Base-by-base conservation (phyloP, 305 asterid species). In the Stenogyne calaminthoides region DNA sequence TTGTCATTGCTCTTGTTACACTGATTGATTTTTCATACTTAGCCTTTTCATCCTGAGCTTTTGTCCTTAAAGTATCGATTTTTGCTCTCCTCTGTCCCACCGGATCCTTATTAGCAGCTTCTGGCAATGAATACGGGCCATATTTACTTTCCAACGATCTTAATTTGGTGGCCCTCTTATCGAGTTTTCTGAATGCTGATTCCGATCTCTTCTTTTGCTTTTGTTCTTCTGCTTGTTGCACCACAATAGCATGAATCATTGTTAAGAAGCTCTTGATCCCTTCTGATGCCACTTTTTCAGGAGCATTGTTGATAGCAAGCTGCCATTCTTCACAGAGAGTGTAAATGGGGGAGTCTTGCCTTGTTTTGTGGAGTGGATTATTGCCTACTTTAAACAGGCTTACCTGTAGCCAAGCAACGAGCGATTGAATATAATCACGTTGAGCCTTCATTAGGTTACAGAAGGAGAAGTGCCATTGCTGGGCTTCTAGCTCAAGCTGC, bases 291-390 rank as follows among this genome's bases (percentile, higher is more conserved):
- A 86, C 95, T 77, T 89, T 93, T 62, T 91, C 98, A 0, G 98
- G 97, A 14, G 89, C 88, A 58, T 93, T 91, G 67, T 84, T 88
- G 64, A 89, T 81, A 2, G 95, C 89, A n/a, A 81, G 96, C 75
- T 86, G 95, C 98, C 98, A 93, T 59, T 91, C 96, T 71, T 93
- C 96, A n/a, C 97, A 89, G 61, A 93, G 83, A 1, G 96, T 77
- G 81, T 87, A 89, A 70, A 93, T 81, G 42, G 88, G 84, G 0
- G 86, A 83, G 76, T 93, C 96, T 75, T 79, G 91, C 49, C 72
- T 69, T 1, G 87, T 83, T 81, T 83, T 82, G 77, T 65, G 82
- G 47, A 64, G 71, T 0, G 94, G 89, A 14, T 85, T 87, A 72
- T 73, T 82, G 32, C 88, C 84, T 3, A 91, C 81, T 75, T 88